These are phyloP conservation scores for Alternaria infectoria DNA, from an alignment of 2,329 filamentous ascomycete genomes.

Conservation along the genomic window DNA sequence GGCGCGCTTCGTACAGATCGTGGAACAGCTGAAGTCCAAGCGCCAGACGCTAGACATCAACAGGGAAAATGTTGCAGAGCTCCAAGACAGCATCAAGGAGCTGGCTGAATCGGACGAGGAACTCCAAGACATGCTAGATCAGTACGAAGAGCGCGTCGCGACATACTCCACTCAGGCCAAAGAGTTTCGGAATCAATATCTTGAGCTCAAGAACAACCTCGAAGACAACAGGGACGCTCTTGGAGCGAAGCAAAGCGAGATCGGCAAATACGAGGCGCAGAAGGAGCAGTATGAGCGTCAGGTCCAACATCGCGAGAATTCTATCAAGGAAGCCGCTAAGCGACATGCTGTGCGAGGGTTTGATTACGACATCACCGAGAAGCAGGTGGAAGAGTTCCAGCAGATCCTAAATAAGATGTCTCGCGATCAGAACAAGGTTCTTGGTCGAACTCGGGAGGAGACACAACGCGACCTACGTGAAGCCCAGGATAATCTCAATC, in stretches of 20 bases:
- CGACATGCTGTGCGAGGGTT: constrained; percentile 83
- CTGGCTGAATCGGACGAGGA: constrained; percentile 79
- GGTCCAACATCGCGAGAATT: constrained; percentile 69
- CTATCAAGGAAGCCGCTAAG: constrained; percentile 79
- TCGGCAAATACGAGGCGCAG: constrained; percentile 82
- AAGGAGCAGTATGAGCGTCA: constrained; percentile 87
- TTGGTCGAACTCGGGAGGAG: constrained; percentile 76
- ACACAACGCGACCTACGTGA: constrained; percentile 75
- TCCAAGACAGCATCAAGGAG: constrained; percentile 76
- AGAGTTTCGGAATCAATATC: constrained; percentile 68
- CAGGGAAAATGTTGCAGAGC: constrained; percentile 71
- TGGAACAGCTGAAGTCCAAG: constrained; percentile 78
- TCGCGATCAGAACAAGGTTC: constrained; percentile 76
- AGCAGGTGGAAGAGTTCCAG: constrained; percentile 76
- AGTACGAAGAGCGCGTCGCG: constrained; percentile 78
- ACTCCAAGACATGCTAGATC: constrained; percentile 72
- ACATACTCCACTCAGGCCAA: constrained; percentile 70
- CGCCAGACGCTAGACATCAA: constrained; percentile 74
- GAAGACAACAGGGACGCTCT: constrained; percentile 53
- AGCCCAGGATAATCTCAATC: constrained; percentile 73
- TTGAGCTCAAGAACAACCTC: constrained; percentile 63
- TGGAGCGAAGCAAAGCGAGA: constrained; percentile 62
- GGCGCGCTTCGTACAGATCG: constrained; percentile 74
- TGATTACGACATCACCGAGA: constrained; percentile 77
- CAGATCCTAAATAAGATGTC: constrained; percentile 76